Evolutionary conservation across 2,329 filamentous ascomycete species (phyloP).

Genomic region (Scedosporium apiospermum): DNA sequence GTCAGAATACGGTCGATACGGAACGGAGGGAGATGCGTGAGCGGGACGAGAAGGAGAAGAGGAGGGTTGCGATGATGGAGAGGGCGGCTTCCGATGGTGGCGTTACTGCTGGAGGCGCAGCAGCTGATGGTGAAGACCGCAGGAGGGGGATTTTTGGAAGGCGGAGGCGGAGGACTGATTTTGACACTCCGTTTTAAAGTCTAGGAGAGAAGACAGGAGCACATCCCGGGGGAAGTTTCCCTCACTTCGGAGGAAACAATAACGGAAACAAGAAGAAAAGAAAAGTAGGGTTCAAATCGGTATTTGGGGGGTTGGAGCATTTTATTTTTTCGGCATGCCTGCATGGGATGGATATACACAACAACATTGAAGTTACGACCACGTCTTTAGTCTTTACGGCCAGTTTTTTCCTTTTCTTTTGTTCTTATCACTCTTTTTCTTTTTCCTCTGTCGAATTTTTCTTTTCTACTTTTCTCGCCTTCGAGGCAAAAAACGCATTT

Average conservation of each 20-base stretch:
- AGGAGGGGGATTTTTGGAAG: not conserved
- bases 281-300: not conserved
- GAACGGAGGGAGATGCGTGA: constrained; percentile 60
- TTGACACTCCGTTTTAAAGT: too few relatives aligned
- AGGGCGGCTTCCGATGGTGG: not conserved
- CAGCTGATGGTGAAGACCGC: not conserved
- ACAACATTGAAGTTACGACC: too few relatives aligned
- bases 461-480: constrained; percentile 3
- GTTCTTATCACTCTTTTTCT: constrained; percentile 9
- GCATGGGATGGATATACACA: not conserved
- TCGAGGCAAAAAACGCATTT: not conserved
- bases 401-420: constrained; percentile 13
- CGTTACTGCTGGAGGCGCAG: not conserved
- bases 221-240: too few relatives aligned
- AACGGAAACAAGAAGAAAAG: too few relatives aligned
- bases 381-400: too few relatives aligned
- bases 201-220: too few relatives aligned
- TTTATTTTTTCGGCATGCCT: not conserved
- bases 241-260: too few relatives aligned
- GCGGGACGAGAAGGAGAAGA: constrained; percentile 34
- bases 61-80: not conserved
- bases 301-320: not conserved
- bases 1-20: constrained; percentile 71
- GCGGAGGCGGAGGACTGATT: constrained; percentile 3
- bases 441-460: constrained; percentile 2